A percentile compares a stretch with the other conserved stretches of the same genome.
Conservation (phyloP, 768 basidiomycete species). For the Tulasnella calospora region DNA sequence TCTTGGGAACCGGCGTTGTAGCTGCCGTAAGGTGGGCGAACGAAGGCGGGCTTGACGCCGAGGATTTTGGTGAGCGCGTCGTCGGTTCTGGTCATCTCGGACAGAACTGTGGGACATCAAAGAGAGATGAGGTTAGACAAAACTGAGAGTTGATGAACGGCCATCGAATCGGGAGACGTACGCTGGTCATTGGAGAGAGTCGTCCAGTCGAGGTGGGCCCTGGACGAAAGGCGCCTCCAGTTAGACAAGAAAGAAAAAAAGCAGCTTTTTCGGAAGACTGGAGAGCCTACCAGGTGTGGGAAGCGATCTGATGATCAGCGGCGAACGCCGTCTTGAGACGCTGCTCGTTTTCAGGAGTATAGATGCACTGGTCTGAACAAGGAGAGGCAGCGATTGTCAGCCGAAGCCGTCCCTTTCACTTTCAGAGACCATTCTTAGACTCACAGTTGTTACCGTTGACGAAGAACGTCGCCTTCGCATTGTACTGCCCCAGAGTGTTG, state of each 20-base stretch:
- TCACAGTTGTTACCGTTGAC: conserved; percentile 4
- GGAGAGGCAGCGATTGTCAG: not conserved
- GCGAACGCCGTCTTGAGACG: not conserved
- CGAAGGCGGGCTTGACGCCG: conserved; percentile 18
- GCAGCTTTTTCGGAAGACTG: not conserved
- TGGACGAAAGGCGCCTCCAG: not conserved
- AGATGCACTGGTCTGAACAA: not conserved
- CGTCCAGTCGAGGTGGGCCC: not conserved
- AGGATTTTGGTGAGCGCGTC: conserved; percentile 21
- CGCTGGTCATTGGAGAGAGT: not conserved
- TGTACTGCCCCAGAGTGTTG: not conserved
- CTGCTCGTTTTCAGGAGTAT: not conserved
- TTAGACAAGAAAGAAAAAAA: too few species aligned
- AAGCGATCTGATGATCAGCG: conserved; percentile 25
- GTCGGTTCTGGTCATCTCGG: not conserved
- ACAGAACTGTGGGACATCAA: not conserved
- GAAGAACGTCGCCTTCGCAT: conserved; percentile 27
- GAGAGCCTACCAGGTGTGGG: not conserved
- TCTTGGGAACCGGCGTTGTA: conserved; percentile 7
- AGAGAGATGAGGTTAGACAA: not conserved
- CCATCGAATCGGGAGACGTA: not conserved
- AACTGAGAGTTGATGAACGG: too few species aligned
- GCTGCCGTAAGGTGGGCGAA: conserved; percentile 24
- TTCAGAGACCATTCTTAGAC: not conserved
- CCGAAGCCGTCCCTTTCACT: not conserved